phyloP scores from a whole-genome alignment of 805 yeast species.

The Brettanomyces custersianus region DNA sequence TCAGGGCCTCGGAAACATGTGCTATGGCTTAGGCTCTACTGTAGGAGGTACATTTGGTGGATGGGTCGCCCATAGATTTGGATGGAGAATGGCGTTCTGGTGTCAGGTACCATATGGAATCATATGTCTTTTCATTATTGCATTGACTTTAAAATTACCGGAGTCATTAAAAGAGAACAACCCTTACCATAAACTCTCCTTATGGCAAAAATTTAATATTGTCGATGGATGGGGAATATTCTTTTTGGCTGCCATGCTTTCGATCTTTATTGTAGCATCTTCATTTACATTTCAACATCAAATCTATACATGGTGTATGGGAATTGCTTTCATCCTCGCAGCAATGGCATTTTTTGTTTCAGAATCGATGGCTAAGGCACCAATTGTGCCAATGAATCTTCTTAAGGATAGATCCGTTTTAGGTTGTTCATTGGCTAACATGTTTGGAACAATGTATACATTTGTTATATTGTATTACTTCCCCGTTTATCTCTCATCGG shows the following conservation, averaged over 20 bases:
- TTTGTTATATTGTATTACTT: constrained; percentile 43
- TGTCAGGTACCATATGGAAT: constrained; percentile 45
- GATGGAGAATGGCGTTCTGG: constrained; percentile 61
- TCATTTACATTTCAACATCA: constrained; percentile 33
- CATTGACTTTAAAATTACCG: constrained; percentile 37
- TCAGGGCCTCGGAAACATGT: constrained; percentile 79
- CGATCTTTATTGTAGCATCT: constrained; percentile 26
- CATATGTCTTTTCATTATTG: constrained; percentile 28
- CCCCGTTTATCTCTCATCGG: constrained; percentile 55
- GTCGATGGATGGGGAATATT: constrained; percentile 41
- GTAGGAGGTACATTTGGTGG: constrained; percentile 64
- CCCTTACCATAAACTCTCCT: constrained; percentile 25
- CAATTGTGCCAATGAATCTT: constrained; percentile 53
- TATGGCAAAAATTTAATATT: constrained; percentile 36
- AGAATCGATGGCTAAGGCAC: constrained; percentile 29
- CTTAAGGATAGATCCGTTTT: constrained; percentile 49
- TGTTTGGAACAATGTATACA: constrained; percentile 46
- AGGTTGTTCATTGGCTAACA: constrained; percentile 56
- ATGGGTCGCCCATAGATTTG: constrained; percentile 41
- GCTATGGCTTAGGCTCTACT: constrained; percentile 72
- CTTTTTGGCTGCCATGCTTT: constrained; percentile 25
- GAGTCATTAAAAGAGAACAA: constrained; percentile 14
- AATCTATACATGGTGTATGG: constrained; percentile 30
- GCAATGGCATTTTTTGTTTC: constrained; percentile 11
- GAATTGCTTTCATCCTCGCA: constrained; percentile 4